Percentiles rank a stretch among this genome's conserved stretches.
These are phyloP conservation scores for Atkinsonella hypoxylon DNA, from an alignment of 2,329 filamentous ascomycete genomes.

Conservation along the genomic window DNA sequence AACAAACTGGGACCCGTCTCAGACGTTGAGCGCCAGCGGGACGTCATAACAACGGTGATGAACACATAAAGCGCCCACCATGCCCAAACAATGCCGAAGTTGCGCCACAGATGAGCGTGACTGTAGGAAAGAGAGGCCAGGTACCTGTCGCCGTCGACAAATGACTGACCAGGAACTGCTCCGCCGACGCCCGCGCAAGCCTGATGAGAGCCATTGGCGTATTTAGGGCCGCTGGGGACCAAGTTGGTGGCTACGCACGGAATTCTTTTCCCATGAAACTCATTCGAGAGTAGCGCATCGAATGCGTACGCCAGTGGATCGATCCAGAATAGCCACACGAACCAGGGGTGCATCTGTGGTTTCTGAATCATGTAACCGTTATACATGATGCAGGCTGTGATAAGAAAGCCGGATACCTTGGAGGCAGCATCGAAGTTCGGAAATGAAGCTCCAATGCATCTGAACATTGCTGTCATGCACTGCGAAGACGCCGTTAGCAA, in stretches of 20 bases:
- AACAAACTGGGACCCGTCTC: constrained; percentile 43
- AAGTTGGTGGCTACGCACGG: constrained; percentile 37
- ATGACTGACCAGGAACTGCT: constrained; percentile 33
- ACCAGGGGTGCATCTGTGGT: constrained; percentile 50
- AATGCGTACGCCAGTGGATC: constrained; percentile 60
- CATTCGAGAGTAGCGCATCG: constrained; percentile 56
- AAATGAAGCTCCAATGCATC: constrained; percentile 43
- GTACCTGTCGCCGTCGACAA: constrained; percentile 46
- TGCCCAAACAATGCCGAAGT: constrained; percentile 50
- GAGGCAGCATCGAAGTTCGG: constrained; percentile 45
- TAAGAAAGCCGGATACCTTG: constrained; percentile 39
- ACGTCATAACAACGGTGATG: constrained; percentile 46
- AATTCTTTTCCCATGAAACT: constrained; percentile 49
- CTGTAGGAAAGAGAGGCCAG: constrained; percentile 41
- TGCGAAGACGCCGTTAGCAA: constrained; percentile 6
- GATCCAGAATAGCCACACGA: constrained; percentile 52
- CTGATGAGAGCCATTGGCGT: constrained; percentile 29
- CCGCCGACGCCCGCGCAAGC: constrained; percentile 48
- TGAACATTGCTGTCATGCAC: constrained; percentile 47
- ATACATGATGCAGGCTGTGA: constrained; percentile 46
- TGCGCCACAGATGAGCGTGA: constrained; percentile 42
- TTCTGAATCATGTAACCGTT: constrained; percentile 53
- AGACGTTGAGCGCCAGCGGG: constrained; percentile 40
- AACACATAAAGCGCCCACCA: constrained; percentile 49
- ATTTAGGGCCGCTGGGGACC: constrained; percentile 38